Percentiles rank a stretch among this genome's conserved stretches.
Conservation (phyloP, 2,329 filamentous ascomycete genomes). For the Magnaporthiopsis poae region DNA sequence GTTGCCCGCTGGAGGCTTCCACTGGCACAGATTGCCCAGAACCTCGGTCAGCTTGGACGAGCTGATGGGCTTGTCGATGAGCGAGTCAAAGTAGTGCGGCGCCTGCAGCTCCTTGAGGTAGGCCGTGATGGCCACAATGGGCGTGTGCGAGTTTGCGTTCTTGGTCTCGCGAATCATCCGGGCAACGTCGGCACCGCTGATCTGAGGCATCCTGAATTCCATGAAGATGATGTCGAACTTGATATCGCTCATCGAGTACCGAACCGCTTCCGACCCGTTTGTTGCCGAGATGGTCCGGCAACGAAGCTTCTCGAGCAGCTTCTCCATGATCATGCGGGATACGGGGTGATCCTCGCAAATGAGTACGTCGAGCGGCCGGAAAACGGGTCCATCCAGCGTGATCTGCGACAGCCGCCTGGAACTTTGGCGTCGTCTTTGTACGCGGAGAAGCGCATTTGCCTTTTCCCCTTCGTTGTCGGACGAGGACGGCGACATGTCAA, state of each 20-base stretch:
- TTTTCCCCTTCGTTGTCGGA: conserved; percentile 95
- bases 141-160: conserved; percentile 87
- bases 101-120: conserved; percentile 96
- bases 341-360: conserved; percentile 98
- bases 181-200: conserved; percentile 89
- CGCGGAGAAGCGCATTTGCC: conserved; percentile 74
- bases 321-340: conserved; percentile 97
- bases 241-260: conserved; percentile 91
- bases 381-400: conserved; percentile 72
- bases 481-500: conserved; percentile 92
- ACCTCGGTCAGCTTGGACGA: conserved; percentile 84
- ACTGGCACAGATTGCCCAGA: conserved; percentile 78
- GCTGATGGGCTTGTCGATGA: conserved; percentile 95
- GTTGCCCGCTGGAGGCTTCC: conserved; percentile 63
- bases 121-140: conserved; percentile 90
- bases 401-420: conserved; percentile 90
- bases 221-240: conserved; percentile 99
- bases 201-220: conserved; percentile 88
- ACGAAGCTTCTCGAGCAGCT: conserved; percentile 84
- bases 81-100: conserved; percentile 86
- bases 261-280: conserved; percentile 82
- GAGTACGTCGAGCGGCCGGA: conserved; percentile 82
- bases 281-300: conserved; percentile 87
- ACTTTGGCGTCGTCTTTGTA: conserved; percentile 88
- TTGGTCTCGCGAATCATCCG: conserved; percentile 96